Evolutionary conservation across 2,329 filamentous ascomycete species (phyloP).

Genomic region (Talaromyces pinophilus): DNA sequence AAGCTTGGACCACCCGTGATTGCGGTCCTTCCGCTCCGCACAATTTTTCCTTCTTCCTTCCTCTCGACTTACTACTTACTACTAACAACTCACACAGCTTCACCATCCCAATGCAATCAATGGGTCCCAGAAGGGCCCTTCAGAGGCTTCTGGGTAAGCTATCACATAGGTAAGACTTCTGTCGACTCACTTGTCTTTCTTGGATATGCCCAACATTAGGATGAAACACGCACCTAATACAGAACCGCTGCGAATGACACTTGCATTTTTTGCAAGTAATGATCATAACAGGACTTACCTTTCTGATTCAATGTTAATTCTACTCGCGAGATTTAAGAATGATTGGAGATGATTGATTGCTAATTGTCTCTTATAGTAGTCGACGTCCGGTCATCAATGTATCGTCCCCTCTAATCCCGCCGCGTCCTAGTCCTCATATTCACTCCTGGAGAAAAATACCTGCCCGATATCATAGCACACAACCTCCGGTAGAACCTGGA

Average conservation of each 20-base stretch:
- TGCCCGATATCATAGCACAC: slow-evolving; percentile 31
- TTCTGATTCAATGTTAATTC: slow-evolving; percentile 9
- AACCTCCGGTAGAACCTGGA: slow-evolving; percentile 35
- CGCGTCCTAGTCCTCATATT: not conserved
- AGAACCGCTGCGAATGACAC: slow-evolving; percentile 72
- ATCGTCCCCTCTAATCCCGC: not conserved
- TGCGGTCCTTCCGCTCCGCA: slow-evolving; percentile 5
- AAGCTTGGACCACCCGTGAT: slow-evolving; percentile 24
- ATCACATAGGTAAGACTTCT: slow-evolving; percentile 35
- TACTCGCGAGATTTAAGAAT: not conserved
- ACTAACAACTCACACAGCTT: slow-evolving; percentile 2
- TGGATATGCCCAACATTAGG: slow-evolving; percentile 31
- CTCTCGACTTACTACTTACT: not conserved
- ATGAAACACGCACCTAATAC: slow-evolving; percentile 47
- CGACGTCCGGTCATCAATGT: not conserved
- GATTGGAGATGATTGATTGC: not conserved
- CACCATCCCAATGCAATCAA: slow-evolving; percentile 39
- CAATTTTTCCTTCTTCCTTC: slow-evolving; percentile 21
- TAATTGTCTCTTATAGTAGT: not conserved
- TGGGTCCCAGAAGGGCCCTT: slow-evolving; percentile 40
- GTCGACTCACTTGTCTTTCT: slow-evolving; percentile 11
- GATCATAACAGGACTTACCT: slow-evolving; percentile 37
- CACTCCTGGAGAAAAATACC: not conserved
- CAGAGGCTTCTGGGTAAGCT: slow-evolving; percentile 35
- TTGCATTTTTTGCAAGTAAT: slow-evolving; percentile 45